A percentile compares a stretch with the other conserved stretches of the same genome.
Conservation (phyloP, 371 early-diverging fungal genomes). For the Batkoa obscura region DNA sequence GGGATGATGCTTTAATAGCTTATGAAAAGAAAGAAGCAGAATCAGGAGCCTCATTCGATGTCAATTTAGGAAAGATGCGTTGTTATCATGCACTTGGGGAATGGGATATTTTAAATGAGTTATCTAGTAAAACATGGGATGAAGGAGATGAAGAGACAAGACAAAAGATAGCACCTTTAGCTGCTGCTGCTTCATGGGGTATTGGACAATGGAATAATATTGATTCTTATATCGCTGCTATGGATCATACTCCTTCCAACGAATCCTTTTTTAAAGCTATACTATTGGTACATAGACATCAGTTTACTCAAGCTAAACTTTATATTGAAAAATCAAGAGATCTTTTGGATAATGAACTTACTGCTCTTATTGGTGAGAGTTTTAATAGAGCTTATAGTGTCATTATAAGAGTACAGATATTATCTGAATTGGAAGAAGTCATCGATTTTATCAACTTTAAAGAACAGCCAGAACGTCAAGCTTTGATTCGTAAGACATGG, state of each 20-base stretch:
- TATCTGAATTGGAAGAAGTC: constrained; percentile 94
- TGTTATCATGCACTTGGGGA: constrained; percentile 86
- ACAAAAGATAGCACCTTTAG: constrained; percentile 62
- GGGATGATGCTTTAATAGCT: constrained; percentile 85
- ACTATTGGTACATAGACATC: constrained; percentile 63
- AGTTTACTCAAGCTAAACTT: constrained; percentile 48
- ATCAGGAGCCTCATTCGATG: constrained; percentile 50
- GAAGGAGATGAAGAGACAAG: constrained; percentile 26
- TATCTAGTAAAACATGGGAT: constrained; percentile 74
- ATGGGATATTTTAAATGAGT: constrained; percentile 69
- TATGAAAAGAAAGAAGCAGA: constrained; percentile 68
- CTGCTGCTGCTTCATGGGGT: constrained; percentile 92
- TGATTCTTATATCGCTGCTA: constrained; percentile 69
- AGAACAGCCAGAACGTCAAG: constrained; percentile 64
- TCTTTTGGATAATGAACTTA: constrained; percentile 71
- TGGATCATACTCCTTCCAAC: constrained; percentile 56
- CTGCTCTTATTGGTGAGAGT: constrained; percentile 82
- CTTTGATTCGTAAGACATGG: constrained; percentile 72
- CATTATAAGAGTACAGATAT: constrained; percentile 87
- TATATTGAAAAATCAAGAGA: constrained; percentile 71
- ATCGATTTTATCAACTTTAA: constrained; percentile 67
- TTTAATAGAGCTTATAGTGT: constrained; percentile 80
- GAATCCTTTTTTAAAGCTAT: constrained; percentile 70
- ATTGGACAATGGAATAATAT: constrained; percentile 77
- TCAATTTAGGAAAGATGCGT: constrained; percentile 72